Base-by-base conservation (phyloP, 2,329 filamentous ascomycete species). In the Zymoseptoria crescenta region DNA sequence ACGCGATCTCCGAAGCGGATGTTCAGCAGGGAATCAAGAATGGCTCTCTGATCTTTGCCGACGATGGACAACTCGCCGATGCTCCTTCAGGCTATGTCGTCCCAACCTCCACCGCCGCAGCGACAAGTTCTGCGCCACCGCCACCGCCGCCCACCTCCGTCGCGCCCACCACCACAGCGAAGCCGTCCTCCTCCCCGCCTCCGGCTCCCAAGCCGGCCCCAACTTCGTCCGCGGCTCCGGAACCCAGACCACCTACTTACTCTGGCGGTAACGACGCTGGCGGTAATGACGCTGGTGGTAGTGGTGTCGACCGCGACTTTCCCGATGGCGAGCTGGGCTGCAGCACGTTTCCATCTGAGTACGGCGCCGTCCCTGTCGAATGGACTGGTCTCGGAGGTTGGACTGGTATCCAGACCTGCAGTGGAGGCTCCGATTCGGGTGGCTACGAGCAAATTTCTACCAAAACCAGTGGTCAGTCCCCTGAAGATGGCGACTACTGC, bases 361-460 rank as follows among this genome's bases (percentile, higher is more conserved):
- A 95, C 70, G 94, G 94, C 67, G 88, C 92, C 1, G 70, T 96
- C 52, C 56, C 84, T 54, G 77, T 94, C 29, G 71, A 81, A 57
- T 93, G 87, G 80, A 80, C 92, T 27, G 80, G 81, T 19, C 77
- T 90, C 7, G 82, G 79, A 62, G 91, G 91, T 64, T 99, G 86
- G 87, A 85, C 83, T 65, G 90, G 91, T 70, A 80, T 96, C 62
- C 91, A 96, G 75, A 63, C 62, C 1, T 62, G 56, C 54, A 60
- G 59, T 41, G 61, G 61, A 20, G 71, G 70, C 52, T 67, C 66
- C 19, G 52, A 20, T 52, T 51, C 50, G 27, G 70, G 69, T 53
- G 75, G 70, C 57, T 77, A 78, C 61, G 69, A 78, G 13, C 70
- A 81, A 54, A 87, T 95, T 70, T 79, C 76, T 72, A 81, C 83